A percentile compares a stretch with the other conserved stretches of the same genome.
Conservation (phyloP, 805 yeast genomes). For the Allodekkera sacchari region DNA sequence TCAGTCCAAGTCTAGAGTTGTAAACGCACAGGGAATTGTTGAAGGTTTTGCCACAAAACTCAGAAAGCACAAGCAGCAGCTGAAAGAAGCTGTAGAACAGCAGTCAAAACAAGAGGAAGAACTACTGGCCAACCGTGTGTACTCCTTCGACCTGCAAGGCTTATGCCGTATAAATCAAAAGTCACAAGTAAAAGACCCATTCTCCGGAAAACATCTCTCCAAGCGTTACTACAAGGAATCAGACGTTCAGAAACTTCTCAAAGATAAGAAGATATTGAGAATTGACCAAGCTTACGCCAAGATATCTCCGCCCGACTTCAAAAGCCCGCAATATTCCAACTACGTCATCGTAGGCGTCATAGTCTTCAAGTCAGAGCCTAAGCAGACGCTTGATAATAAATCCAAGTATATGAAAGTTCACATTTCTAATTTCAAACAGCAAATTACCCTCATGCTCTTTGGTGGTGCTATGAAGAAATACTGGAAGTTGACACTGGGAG, state of each 20-base stretch:
- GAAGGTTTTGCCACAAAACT: slow-evolving; percentile 10
- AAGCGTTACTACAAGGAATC: slow-evolving; percentile 38
- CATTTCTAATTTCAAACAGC: slow-evolving; percentile 59
- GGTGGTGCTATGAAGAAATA: slow-evolving; percentile 60
- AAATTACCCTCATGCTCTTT: slow-evolving; percentile 53
- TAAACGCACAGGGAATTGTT: background rate
- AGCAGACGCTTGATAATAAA: slow-evolving; percentile 30
- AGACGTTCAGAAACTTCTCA: slow-evolving; percentile 30
- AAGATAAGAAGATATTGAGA: slow-evolving; percentile 46
- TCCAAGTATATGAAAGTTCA: slow-evolving; percentile 52
- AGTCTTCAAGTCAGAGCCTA: slow-evolving; percentile 45
- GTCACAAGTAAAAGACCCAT: slow-evolving; percentile 37
- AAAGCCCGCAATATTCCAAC: slow-evolving; percentile 63
- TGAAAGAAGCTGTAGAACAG: slow-evolving; percentile 14
- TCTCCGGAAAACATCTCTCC: slow-evolving; percentile 34
- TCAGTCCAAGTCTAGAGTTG: background rate
- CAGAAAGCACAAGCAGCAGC: slow-evolving; percentile 5
- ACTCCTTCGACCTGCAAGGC: slow-evolving; percentile 26
- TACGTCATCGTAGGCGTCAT: slow-evolving; percentile 78
- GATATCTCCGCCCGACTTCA: slow-evolving; percentile 58
- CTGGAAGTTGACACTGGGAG: slow-evolving; percentile 71
- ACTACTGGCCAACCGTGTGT: slow-evolving; percentile 28
- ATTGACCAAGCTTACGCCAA: slow-evolving; percentile 55
- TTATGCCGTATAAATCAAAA: slow-evolving; percentile 16
- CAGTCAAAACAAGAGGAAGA: slow-evolving; percentile 15